Evolutionary conservation across 2,329 filamentous ascomycete species (phyloP).

Genomic region (Trichoderma simmonsii): DNA sequence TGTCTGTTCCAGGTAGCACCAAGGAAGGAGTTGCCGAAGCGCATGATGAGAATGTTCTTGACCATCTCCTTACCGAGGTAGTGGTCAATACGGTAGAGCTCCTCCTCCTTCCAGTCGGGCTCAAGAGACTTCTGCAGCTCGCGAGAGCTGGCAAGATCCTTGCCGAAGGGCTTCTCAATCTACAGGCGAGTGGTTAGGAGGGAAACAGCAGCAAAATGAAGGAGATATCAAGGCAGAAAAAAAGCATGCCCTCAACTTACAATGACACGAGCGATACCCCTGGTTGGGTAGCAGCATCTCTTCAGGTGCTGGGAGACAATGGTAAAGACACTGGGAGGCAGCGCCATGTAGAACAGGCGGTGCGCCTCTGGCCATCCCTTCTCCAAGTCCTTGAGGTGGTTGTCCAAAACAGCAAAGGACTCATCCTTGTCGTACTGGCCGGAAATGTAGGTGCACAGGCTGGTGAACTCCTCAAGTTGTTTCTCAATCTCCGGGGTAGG

Average conservation of each 20-base stretch:
- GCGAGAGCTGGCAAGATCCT: conserved; percentile 90
- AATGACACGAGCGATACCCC: conserved; percentile 89
- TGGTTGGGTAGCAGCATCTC: conserved; percentile 91
- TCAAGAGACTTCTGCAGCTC: conserved; percentile 92
- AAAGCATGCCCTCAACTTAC: conserved; percentile 49
- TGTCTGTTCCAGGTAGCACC: conserved; percentile 98
- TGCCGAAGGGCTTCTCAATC: conserved; percentile 99
- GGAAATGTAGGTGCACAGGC: conserved; percentile 88
- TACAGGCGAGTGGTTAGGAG: conserved; percentile 37
- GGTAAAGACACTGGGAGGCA: conserved; percentile 96
- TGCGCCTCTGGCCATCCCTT: conserved; percentile 77
- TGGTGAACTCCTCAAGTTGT: conserved; percentile 86
- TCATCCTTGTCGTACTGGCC: conserved; percentile 98
- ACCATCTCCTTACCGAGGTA: conserved; percentile 99
- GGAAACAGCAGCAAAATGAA: neutral
- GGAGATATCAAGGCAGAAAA: neutral
- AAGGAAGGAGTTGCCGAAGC: conserved; percentile 98
- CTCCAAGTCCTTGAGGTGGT: conserved; percentile 84
- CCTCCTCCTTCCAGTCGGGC: conserved; percentile 97
- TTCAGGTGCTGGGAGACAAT: conserved; percentile 97
- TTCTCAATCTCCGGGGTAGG: conserved; percentile 97
- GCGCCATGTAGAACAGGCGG: conserved; percentile 98
- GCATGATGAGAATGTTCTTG: conserved; percentile 97
- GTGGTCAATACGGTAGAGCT: conserved; percentile 98
- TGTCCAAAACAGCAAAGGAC: conserved; percentile 80